Base-by-base conservation (phyloP, 371 early-diverging fungal species). In the Mortierella sp. region DNA sequence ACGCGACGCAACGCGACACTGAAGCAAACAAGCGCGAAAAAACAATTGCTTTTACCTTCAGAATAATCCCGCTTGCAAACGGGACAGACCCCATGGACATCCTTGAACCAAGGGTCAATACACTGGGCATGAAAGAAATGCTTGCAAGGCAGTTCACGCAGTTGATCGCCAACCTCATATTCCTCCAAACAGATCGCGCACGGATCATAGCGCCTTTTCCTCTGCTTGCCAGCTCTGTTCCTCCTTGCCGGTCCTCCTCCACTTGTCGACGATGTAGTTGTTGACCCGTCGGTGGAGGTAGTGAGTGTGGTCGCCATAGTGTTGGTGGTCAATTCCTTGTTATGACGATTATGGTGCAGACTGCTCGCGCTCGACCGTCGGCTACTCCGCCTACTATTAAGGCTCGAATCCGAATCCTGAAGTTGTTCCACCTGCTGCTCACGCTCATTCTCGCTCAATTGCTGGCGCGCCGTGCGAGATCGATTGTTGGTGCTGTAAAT, bases 171-270 rank as follows among this genome's bases (percentile, higher is more conserved):
- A 0, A 86, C 85, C 24, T 76, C 87, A 85, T 91, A 95, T 21
- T 92, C 92, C 31, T 91, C 92, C 69, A 94, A 76, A 80, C 96
- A 96, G 26, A 96, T 93, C 19, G 93, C 89, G 78, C 96, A 96
- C 26, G 89, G 86, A 43, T 88, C 88, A 50, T 82, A 80, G 21
- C 79, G 69, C 37, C 80, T 69, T 14, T n/a, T 78, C 43, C 75
- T 74, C 6, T 46, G 53, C 34, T 76, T 14, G 53, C 48, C 26
- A 26, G 59, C 59, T 8, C 26, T 69, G 10, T 37, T 21, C 19
- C 46, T 61, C 13, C n/a, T 59, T n/a, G n/a, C 5, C 40, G 67
- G 50, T n/a, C n/a, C 48, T 34, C 57, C 28, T 28, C 50, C 72
- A n/a, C n/a, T n/a, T 19, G 50, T 43, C 10, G 76, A 26, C 0